Evolutionary conservation across 345 rosid species (phyloP).

Genomic region (Populus deltoides): DNA sequence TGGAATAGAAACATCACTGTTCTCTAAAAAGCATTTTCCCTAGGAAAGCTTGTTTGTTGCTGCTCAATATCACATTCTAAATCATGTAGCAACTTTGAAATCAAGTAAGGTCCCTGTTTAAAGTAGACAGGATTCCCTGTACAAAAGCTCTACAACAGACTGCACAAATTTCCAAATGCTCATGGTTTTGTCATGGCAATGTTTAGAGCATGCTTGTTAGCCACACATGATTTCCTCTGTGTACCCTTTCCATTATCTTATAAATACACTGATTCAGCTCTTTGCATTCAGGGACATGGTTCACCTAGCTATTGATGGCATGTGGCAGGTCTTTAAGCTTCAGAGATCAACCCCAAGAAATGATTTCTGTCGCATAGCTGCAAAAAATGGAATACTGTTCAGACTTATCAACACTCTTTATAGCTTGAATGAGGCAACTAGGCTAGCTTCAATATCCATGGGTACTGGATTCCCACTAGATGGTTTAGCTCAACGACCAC

Average conservation of each 20-base stretch:
- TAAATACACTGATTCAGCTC: constrained; percentile 28
- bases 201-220: not conserved
- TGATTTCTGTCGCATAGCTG: constrained; percentile 93
- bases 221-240: not conserved
- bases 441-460: constrained; percentile 66
- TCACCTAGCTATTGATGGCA: constrained; percentile 98
- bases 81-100: not conserved
- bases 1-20: not conserved
- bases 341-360: constrained; percentile 90
- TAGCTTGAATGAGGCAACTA: constrained; percentile 95
- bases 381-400: constrained; percentile 79
- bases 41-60: not conserved
- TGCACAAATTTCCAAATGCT: not conserved
- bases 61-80: not conserved
- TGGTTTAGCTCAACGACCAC: constrained; percentile 54
- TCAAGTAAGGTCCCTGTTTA: not conserved
- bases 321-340: constrained; percentile 99
- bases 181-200: not conserved
- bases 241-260: not conserved
- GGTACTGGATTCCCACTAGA: constrained; percentile 58
- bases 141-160: not conserved
- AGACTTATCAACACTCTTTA: constrained; percentile 92
- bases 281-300: constrained; percentile 90
- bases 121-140: not conserved
- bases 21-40: not conserved